phyloP scores from a whole-genome alignment of 2,329 filamentous ascomycete species.

The Neurospora crassa region DNA sequence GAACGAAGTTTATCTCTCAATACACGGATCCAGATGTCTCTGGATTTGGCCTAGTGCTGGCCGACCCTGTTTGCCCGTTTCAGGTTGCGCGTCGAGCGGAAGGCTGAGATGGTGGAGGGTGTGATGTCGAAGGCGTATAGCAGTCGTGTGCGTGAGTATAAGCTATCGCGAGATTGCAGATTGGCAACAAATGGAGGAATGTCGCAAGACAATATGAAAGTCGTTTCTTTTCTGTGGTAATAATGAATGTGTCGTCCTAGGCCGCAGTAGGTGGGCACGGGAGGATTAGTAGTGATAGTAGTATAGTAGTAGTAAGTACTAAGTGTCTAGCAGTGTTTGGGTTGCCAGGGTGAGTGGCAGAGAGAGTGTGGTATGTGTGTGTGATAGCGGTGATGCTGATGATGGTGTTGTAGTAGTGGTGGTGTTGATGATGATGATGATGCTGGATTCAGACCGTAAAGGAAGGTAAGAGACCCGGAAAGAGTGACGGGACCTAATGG shows the following conservation, averaged over 20 bases:
- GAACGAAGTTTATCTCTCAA: conserved; percentile 1
- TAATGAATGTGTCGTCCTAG: conserved; percentile 26
- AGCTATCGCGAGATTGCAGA: not conserved
- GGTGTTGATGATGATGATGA: conserved; percentile 8
- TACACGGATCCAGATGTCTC: conserved; percentile 1
- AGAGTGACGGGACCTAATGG: conserved; percentile 40
- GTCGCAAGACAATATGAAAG: conserved; percentile 14
- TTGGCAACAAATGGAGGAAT: conserved; percentile 6
- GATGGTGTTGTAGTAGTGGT: conserved; percentile 1
- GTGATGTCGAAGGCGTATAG: not conserved
- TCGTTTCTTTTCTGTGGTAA: conserved; percentile 8
- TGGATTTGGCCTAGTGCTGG: not conserved
- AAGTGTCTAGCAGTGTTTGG: conserved; percentile 3
- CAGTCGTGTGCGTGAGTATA: conserved; percentile 1
- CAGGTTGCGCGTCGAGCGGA: conserved; percentile 1
- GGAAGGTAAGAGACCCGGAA: conserved; percentile 38
- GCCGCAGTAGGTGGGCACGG: conserved; percentile 13
- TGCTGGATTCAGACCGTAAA: conserved; percentile 21
- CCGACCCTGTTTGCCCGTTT: not conserved
- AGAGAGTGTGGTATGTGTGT: not conserved
- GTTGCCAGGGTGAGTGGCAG: conserved; percentile 4
- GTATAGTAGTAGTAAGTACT: conserved; percentile 9
- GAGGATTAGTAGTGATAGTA: conserved; percentile 9
- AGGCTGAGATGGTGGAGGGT: not conserved
- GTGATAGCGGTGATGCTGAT: conserved; percentile 10